Evolutionary conservation across 139 green algal genomes (phyloP).

Genomic region (Chlorella sp.): DNA sequence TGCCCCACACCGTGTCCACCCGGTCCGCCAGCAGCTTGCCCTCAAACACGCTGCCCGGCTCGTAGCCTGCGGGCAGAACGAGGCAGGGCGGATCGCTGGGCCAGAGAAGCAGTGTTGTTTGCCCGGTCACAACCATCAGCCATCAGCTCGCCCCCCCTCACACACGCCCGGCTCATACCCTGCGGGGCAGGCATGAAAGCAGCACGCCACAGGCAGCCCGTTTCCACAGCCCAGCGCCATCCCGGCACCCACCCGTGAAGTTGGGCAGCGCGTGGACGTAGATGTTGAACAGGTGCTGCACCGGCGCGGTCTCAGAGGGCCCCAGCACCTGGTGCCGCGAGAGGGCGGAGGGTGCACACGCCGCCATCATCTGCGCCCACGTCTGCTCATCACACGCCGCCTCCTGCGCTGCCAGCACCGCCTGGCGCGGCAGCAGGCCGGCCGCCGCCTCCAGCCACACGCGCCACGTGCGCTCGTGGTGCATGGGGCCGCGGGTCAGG

Average conservation of each 20-base stretch:
- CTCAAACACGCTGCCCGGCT: not conserved
- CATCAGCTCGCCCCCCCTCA: not conserved
- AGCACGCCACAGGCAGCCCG: not conserved
- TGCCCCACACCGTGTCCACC: slow-evolving; percentile 12
- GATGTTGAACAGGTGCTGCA: slow-evolving; percentile 1
- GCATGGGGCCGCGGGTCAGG: not conserved
- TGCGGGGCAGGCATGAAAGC: not conserved
- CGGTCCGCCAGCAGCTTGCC: slow-evolving; percentile 4
- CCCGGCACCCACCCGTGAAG: not conserved
- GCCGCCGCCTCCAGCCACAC: slow-evolving; percentile 27
- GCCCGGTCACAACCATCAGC: too few relatives aligned
- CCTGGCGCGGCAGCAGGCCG: slow-evolving; percentile 15
- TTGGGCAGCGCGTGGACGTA: slow-evolving; percentile 4
- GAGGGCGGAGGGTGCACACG: too few relatives aligned
- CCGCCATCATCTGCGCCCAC: not conserved
- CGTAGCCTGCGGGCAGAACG: not conserved
- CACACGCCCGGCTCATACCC: not conserved
- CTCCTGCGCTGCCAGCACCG: not conserved
- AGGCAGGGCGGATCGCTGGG: too few relatives aligned
- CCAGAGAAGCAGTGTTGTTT: too few relatives aligned
- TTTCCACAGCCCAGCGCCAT: not conserved
- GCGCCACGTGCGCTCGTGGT: slow-evolving; percentile 20
- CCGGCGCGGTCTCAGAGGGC: too few relatives aligned
- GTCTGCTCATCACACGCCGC: not conserved
- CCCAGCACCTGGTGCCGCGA: too few relatives aligned